Percentiles rank a stretch among this genome's conserved stretches.
These are phyloP conservation scores for Calonectria pteridis DNA, from an alignment of 2,329 filamentous ascomycete species.

Conservation along the genomic window DNA sequence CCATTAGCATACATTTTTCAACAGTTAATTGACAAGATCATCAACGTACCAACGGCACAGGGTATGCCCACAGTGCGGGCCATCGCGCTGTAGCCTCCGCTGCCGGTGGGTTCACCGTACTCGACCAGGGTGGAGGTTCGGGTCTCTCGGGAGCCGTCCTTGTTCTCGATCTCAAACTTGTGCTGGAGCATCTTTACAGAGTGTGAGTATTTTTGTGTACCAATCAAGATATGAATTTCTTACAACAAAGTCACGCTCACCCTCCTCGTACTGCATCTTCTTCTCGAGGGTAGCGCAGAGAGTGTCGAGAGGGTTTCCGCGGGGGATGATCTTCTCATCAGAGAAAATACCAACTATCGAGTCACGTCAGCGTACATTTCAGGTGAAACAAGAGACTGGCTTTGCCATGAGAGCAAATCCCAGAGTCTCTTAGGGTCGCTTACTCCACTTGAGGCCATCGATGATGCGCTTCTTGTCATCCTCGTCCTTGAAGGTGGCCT, in stretches of 20 bases:
- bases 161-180: conserved; percentile 66
- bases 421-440: not conserved
- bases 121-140: conserved; percentile 85
- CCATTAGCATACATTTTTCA: conserved; percentile 2
- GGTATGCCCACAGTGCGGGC: conserved; percentile 84
- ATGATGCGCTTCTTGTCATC: conserved; percentile 80
- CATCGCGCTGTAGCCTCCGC: conserved; percentile 85
- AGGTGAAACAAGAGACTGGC: not conserved
- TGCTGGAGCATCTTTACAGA: conserved; percentile 77
- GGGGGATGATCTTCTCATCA: conserved; percentile 68
- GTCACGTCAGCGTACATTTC: conserved; percentile 61
- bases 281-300: conserved; percentile 73
- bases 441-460: conserved; percentile 75
- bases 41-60: conserved; percentile 50
- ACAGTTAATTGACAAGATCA: not conserved
- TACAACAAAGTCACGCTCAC: conserved; percentile 72
- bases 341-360: conserved; percentile 59
- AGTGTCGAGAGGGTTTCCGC: conserved; percentile 76
- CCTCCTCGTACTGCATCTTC: conserved; percentile 77
- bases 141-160: conserved; percentile 81
- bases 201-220: conserved; percentile 69
- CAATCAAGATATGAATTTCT: not conserved
- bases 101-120: conserved; percentile 83
- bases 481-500: conserved; percentile 58
- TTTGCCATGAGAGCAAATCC: not conserved